A percentile compares a stretch with the other conserved stretches of the same genome.
These are phyloP conservation scores for Neofusicoccum sp. DNA, from an alignment of 2,329 filamentous ascomycete species.

Conservation along the genomic window DNA sequence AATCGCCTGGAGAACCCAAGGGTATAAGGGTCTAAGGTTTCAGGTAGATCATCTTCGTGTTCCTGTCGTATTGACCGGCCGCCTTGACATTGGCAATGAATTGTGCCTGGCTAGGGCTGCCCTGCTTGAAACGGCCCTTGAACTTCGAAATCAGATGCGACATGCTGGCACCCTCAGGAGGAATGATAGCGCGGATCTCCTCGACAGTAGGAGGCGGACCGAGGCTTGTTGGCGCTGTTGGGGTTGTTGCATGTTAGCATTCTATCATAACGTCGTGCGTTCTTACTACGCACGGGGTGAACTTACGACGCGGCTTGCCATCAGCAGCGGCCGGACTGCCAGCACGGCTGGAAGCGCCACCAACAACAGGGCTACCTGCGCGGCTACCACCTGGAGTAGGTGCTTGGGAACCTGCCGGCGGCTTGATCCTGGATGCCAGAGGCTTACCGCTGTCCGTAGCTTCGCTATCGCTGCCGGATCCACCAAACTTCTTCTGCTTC, in stretches of 20 bases:
- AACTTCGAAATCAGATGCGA: conserved; percentile 41
- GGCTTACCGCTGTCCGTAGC: conserved; percentile 21
- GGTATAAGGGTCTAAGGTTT: no score
- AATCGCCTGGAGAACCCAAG: no score
- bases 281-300: conserved; percentile 4
- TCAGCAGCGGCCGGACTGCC: conserved; percentile 27
- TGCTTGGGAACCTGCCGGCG: conserved; percentile 37
- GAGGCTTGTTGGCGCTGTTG: not conserved
- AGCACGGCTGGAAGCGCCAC: conserved; percentile 30
- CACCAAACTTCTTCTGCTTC: conserved; percentile 53
- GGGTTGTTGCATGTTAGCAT: not conserved
- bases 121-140: conserved; percentile 35
- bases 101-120: not conserved
- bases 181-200: conserved; percentile 46
- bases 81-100: conserved; percentile 17
- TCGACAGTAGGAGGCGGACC: conserved; percentile 41
- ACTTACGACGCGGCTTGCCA: conserved; percentile 19
- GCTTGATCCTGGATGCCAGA: conserved; percentile 58
- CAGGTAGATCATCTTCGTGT: conserved; percentile 10
- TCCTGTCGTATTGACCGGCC: conserved; percentile 9
- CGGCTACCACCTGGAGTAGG: conserved; percentile 61
- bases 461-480: conserved; percentile 7
- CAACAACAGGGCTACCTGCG: conserved; percentile 39
- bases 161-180: conserved; percentile 44
- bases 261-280: no score